Conservation (phyloP, 2,329 filamentous ascomycete genomes). For the Penicillium corylophilum region DNA sequence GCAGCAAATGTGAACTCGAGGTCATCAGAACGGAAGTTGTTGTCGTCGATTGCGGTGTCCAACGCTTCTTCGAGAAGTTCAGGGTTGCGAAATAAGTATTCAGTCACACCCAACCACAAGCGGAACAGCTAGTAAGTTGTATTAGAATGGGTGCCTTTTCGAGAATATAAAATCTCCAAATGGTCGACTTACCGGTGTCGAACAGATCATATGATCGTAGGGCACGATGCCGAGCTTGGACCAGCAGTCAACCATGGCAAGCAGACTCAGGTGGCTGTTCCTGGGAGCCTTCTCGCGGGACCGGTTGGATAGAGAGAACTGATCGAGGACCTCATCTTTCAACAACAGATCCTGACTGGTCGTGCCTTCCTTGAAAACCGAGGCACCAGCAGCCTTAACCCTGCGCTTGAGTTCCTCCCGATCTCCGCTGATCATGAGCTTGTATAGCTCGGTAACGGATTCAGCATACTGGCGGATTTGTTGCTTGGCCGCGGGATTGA, state of each 20-base stretch:
- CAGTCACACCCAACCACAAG: conserved; percentile 93
- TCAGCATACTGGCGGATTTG: conserved; percentile 94
- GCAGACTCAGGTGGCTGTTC: conserved; percentile 89
- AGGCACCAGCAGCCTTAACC: conserved; percentile 75
- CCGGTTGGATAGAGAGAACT: conserved; percentile 76
- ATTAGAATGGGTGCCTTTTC: conserved; percentile 1
- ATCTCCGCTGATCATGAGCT: conserved; percentile 90
- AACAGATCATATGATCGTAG: conserved; percentile 99
- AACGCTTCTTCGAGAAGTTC: conserved; percentile 80
- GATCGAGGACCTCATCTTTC: conserved; percentile 77
- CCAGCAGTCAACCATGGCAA: conserved; percentile 99
- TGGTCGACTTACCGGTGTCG: conserved; percentile 68
- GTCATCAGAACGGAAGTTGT: conserved; percentile 91
- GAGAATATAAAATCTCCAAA: neutral
- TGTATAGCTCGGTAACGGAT: conserved; percentile 91
- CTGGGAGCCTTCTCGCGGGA: conserved; percentile 64
- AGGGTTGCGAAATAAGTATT: conserved; percentile 86
- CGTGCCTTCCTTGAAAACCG: conserved; percentile 59
- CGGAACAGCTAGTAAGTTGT: conserved; percentile 68
- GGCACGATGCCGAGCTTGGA: conserved; percentile 88
- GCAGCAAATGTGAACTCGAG: conserved; percentile 98
- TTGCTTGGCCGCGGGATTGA: conserved; percentile 87
- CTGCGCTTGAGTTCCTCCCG: conserved; percentile 69
- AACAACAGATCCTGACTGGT: conserved; percentile 67
- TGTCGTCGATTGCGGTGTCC: conserved; percentile 81